Evolutionary conservation across 78 protist species (phyloP).

Genomic region (Bodo saltans): DNA sequence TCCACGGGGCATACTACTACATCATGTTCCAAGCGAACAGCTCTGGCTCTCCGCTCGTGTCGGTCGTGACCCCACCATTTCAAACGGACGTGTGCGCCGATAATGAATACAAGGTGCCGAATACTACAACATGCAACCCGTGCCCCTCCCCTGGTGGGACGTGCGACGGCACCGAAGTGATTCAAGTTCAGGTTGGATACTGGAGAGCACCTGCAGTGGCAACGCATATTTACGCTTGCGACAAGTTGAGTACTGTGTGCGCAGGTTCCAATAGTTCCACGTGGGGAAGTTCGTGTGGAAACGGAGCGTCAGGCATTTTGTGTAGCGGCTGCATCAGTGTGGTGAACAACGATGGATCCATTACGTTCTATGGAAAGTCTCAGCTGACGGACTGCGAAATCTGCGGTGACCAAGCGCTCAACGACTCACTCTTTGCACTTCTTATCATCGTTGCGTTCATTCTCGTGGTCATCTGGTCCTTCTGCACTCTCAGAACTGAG

Average conservation of each 20-base stretch:
- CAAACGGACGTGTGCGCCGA: background rate
- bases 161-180: background rate
- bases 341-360: too few species aligned
- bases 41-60: background rate
- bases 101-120: background rate
- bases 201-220: background rate
- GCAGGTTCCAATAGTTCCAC: background rate
- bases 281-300: background rate
- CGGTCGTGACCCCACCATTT: background rate
- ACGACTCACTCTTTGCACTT: background rate
- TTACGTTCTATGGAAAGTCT: conserved; percentile 10
- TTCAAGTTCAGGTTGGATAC: background rate
- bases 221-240: background rate
- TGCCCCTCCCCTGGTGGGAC: background rate
- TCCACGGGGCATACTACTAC: background rate
- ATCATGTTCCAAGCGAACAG: background rate
- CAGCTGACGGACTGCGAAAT: background rate
- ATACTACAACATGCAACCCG: background rate
- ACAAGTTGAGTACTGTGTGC: background rate
- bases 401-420: background rate
- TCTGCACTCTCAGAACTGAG: background rate
- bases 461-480: background rate
- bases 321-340: background rate
- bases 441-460: background rate
- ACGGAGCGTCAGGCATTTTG: background rate